Base-by-base conservation (phyloP, 352 stramenopile species). In the Pythium monospermum region DNA sequence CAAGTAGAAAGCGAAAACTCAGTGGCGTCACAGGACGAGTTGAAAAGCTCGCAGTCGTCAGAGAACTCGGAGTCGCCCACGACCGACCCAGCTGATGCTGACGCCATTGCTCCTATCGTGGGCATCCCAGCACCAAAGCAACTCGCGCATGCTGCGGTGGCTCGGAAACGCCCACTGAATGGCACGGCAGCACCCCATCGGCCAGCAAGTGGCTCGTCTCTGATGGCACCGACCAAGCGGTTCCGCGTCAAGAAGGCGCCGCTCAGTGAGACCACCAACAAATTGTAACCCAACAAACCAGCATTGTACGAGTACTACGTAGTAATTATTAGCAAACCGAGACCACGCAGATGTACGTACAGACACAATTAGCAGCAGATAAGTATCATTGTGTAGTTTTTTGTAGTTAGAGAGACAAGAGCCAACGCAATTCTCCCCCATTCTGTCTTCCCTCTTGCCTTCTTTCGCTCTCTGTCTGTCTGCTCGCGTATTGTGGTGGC, bases 301-400 rank as follows among this genome's bases (percentile, higher is more conserved):
- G 36, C 21, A 10, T 26, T 18, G 27, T 23, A 22, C 46, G 12
- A 6, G 26, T 15, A 49, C 32, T 32, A 49, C 58, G 55, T 54
- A 55, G 57, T 64, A 59, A 59, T 64, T 59, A 59, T 58, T 59
- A 56, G 30, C 36, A 59, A 49, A 47, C 27, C 12, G 21, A 50
- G 7, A 49, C n/a, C n/a, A 25, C 40, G 23, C 7, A 32, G 7
- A 26, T 33, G 45, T 53, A 50, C 22, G 30, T 19, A n/a, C 33
- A 25, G 18, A 25, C 12, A 45, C 27, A 12, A 43, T 4, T 42
- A 45, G 22, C 31, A 33, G 40, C 22, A 47, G n/a, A 35, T 8
- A 13, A 35, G 30, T 35, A 35, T 35, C 30, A 35, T 57, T 30
- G 39, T 50, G 33, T 44, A 49, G 33, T 21, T n/a, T n/a, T n/a